Percentiles rank a stretch among this genome's conserved stretches.
phyloP scores from a whole-genome alignment of 331 rosid genomes.

The Dryas integrifolia region DNA sequence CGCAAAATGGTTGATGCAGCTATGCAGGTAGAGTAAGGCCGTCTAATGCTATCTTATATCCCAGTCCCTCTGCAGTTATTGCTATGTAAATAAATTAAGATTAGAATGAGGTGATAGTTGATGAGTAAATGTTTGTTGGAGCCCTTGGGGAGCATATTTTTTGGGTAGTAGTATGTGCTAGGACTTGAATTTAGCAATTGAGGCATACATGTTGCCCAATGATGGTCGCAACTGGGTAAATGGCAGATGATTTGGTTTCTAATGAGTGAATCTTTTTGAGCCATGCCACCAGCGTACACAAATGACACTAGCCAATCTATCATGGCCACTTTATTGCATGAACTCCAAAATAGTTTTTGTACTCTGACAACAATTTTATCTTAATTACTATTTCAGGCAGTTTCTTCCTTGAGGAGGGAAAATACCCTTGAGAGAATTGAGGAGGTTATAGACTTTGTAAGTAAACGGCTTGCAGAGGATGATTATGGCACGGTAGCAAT shows the following conservation, averaged over 20 bases:
- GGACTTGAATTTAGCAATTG: background rate
- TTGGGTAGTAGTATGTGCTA: background rate
- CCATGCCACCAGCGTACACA: background rate
- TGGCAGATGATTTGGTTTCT: background rate
- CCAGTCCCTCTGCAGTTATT: background rate
- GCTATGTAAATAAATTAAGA: background rate
- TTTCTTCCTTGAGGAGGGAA: conserved; percentile 53
- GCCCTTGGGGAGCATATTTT: background rate
- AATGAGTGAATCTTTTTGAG: background rate
- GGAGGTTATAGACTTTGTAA: conserved; percentile 72
- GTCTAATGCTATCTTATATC: background rate
- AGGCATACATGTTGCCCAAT: background rate
- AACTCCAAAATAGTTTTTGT: conserved; percentile 8
- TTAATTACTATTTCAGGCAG: conserved; percentile 58
- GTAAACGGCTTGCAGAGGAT: conserved; percentile 54
- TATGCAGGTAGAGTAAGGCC: conserved; percentile 54
- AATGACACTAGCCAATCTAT: background rate
- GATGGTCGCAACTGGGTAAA: background rate
- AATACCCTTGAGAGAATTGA: conserved; percentile 53
- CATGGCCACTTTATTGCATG: background rate
- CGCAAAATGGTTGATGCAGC: conserved; percentile 68
- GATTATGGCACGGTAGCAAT: conserved; percentile 47
- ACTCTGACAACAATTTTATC: conserved; percentile 29
- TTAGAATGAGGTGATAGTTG: background rate
- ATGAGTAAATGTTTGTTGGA: background rate